These are phyloP conservation scores for Tieghemostelium lacteum DNA, from an alignment of 78 protist genomes.

Conservation along the genomic window DNA sequence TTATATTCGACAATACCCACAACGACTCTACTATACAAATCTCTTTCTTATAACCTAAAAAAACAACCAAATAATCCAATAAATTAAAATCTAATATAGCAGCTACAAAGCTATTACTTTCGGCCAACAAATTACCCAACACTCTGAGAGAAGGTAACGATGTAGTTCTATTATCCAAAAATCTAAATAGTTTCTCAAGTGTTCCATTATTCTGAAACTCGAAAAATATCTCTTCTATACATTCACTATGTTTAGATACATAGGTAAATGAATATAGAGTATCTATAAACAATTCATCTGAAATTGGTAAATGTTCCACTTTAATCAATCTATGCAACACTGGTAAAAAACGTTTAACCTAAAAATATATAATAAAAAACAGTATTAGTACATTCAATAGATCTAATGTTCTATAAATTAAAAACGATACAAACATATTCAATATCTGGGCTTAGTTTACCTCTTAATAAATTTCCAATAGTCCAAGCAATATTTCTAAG, in stretches of 20 bases:
- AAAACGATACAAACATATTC: too few relatives aligned
- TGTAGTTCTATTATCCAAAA: constrained; percentile 93
- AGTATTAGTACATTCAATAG: constrained; percentile 15
- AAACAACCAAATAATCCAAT: constrained; percentile 28
- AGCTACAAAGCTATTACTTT: constrained; percentile 3
- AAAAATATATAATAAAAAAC: constrained; percentile 76
- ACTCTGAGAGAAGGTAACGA: too few relatives aligned
- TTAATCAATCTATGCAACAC: constrained; percentile 88
- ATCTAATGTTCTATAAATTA: too few relatives aligned
- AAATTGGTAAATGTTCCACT: constrained; percentile 72
- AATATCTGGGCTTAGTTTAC: constrained; percentile 73
- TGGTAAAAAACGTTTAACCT: constrained; percentile 85
- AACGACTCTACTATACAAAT: constrained; percentile 95
- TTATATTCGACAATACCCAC: constrained; percentile 98
- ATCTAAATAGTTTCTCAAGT: constrained; percentile 99
- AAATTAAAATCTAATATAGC: constrained; percentile 19
- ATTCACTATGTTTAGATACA: too few relatives aligned
- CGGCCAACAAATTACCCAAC: too few relatives aligned
- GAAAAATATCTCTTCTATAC: too few relatives aligned
- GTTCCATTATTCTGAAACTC: constrained; percentile 92
- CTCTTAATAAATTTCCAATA: constrained; percentile 84
- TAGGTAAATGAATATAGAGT: constrained; percentile 40
- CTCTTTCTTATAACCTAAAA: constrained; percentile 56
- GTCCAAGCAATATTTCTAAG: constrained; percentile 98
- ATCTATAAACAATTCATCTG: constrained; percentile 74